Evolutionary conservation across 192 early-diverging fungal genomes (phyloP).

Genomic region (Geranomyces variabilis): DNA sequence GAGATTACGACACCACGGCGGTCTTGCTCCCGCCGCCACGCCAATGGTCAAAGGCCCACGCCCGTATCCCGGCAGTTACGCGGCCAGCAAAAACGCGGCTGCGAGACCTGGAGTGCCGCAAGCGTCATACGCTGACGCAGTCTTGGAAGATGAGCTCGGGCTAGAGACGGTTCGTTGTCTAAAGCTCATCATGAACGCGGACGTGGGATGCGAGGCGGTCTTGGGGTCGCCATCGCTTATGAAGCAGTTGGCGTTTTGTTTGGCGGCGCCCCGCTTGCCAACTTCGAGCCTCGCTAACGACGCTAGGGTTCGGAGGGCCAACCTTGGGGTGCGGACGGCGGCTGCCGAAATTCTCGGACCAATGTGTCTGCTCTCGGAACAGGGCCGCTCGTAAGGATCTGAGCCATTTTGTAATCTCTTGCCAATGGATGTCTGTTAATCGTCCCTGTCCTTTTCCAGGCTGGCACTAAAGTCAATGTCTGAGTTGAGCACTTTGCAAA

Average conservation of each 20-base stretch:
- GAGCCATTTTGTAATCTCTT: neutral
- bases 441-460: constrained; percentile 15
- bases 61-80: constrained; percentile 13
- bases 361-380: constrained; percentile 33
- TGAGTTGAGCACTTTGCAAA: constrained; percentile 26
- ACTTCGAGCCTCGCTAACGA: constrained; percentile 3
- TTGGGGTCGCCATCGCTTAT: constrained; percentile 19
- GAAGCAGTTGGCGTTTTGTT: constrained; percentile 29
- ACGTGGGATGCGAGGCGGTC: constrained; percentile 31
- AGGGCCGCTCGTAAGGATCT: constrained; percentile 27
- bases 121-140: constrained; percentile 35
- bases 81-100: constrained; percentile 2
- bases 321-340: constrained; percentile 20
- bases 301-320: constrained; percentile 10
- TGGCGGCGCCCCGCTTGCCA: constrained; percentile 20
- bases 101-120: neutral
- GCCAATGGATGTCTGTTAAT: neutral
- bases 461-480: constrained; percentile 22
- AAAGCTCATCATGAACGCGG: constrained; percentile 35
- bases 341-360: constrained; percentile 36
- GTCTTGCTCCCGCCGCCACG: neutral
- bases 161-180: constrained; percentile 33
- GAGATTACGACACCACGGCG: neutral
- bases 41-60: neutral
- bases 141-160: constrained; percentile 32